Base-by-base conservation (phyloP, 192 early-diverging fungal genomes). In the Backusella westeae region DNA sequence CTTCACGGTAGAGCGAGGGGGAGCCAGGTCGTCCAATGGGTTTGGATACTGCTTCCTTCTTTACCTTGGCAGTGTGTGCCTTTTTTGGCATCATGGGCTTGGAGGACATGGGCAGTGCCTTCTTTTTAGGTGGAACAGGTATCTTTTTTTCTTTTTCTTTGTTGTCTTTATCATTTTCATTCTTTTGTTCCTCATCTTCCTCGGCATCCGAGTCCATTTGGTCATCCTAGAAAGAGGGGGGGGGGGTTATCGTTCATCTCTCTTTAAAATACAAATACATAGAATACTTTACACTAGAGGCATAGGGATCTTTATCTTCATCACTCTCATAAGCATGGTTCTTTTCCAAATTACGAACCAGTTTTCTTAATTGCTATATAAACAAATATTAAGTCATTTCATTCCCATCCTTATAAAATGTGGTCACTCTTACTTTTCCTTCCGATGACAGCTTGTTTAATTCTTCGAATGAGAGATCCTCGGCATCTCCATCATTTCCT, bases 281-380 rank as follows among this genome's bases (percentile, higher is more conserved):
- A 15, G 3, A 49, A 46, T 69, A 77, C 82, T 75, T 49, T 75
- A 83, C 86, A 78, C 85, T 85, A 63, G 82, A 84, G 1, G 84
- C 85, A 83, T 91, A 89, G 1, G 87, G 86, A 83, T 87, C 86
- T 23, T 75, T 78, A 29, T 90, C 88, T 34, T 85, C 83, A 39
- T 90, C 88, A 78, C 87, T 89, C 21, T 88, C 92, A 78, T 92
- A 90, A 0, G 78, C 88, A 44, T 82, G 81, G 75, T 92, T 91
- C 63, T 86, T 85, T 75, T 93, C 91, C 34, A 87, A 69, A 65
- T 92, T 89, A 49, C 88, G 79, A 10, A 93, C 83, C 1, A 91
- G 82, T 77, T 93, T 92, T 65, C 87, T 87, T 75, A 94, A 68
- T 41, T 89, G 83, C 74, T 87, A 82, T 35, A n/a, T 34, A 15